These are phyloP conservation scores for Lentithecium fluviatile DNA, from an alignment of 495 filamentous ascomycete genomes.

Conservation along the genomic window DNA sequence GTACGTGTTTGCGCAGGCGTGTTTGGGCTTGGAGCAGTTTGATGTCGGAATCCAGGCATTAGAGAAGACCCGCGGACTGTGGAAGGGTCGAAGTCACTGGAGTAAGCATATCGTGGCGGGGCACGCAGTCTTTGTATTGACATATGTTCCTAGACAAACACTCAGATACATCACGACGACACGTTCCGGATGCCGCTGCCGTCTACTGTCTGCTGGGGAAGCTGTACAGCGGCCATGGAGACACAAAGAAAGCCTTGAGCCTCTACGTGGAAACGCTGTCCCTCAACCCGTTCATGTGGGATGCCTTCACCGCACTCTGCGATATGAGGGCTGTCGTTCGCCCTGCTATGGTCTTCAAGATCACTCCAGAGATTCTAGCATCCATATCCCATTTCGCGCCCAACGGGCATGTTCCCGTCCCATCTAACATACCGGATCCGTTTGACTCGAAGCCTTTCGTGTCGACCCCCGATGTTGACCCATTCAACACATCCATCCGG, in stretches of 20 bases:
- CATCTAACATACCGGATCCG: slow-evolving; percentile 26
- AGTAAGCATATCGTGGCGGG: slow-evolving; percentile 51
- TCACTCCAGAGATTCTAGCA: slow-evolving; percentile 64
- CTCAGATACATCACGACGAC: slow-evolving; percentile 52
- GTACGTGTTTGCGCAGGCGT: slow-evolving; percentile 88
- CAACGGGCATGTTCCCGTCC: slow-evolving; percentile 14
- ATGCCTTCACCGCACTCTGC: slow-evolving; percentile 83
- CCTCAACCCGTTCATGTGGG: slow-evolving; percentile 96
- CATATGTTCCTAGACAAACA: slow-evolving; percentile 57
- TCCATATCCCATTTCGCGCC: slow-evolving; percentile 44
- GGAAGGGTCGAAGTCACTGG: slow-evolving; percentile 69
- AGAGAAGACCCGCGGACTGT: slow-evolving; percentile 68
- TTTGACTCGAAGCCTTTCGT: slow-evolving; percentile 31
- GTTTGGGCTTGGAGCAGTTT: slow-evolving; percentile 71
- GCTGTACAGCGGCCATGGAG: slow-evolving; percentile 76
- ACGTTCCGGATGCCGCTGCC: slow-evolving; percentile 80
- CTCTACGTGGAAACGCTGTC: slow-evolving; percentile 86
- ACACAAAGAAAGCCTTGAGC: slow-evolving; percentile 75
- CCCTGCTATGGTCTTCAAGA: slow-evolving; percentile 80
- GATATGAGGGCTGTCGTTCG: slow-evolving; percentile 56
- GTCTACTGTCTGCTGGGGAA: slow-evolving; percentile 80
- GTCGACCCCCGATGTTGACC: slow-evolving; percentile 41
- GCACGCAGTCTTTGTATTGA: slow-evolving; percentile 5
- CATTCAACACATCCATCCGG: slow-evolving; percentile 38
- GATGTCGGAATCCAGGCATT: slow-evolving; percentile 77